A percentile compares a stretch with the other conserved stretches of the same genome.
Evolutionary conservation across 1,284 basidiomycete genomes (phyloP).

Genomic region (Cutaneotrichosporon cutaneum): DNA sequence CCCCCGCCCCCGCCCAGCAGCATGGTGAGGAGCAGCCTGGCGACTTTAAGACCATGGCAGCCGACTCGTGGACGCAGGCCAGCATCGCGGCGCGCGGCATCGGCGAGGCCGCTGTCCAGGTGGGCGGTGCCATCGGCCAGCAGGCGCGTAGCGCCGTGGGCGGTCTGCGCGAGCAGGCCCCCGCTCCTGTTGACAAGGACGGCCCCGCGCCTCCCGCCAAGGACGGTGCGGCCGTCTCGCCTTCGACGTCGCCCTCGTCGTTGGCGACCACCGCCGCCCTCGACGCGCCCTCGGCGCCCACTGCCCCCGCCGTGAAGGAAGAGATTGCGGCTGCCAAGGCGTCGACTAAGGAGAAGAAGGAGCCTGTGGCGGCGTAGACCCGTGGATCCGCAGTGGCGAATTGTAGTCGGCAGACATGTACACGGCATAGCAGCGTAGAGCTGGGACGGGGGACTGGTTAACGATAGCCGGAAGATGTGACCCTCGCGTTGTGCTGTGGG

Average conservation of each 20-base stretch:
- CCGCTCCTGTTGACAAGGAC: slow-evolving; percentile 11
- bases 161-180: slow-evolving; percentile 10
- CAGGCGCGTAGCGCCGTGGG: slow-evolving; percentile 44
- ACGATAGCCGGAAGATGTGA: neutral
- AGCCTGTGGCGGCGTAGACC: neutral
- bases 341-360: slow-evolving; percentile 3
- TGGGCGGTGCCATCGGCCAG: slow-evolving; percentile 39
- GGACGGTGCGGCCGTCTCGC: neutral
- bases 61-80: slow-evolving; percentile 47
- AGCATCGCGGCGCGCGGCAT: slow-evolving; percentile 45
- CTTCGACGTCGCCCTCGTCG: neutral
- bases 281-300: slow-evolving; percentile 5
- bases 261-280: slow-evolving; percentile 6
- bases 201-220: slow-evolving; percentile 5
- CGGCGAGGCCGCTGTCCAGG: slow-evolving; percentile 37
- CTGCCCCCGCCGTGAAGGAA: neutral
- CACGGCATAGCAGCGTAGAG: neutral
- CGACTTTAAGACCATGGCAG: slow-evolving; percentile 28
- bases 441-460: neutral
- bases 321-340: neutral
- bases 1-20: slow-evolving; percentile 26
- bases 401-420: neutral
- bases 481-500: too few relatives aligned
- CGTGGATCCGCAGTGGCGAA: neutral
- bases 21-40: neutral